Percentiles rank a stretch among this genome's conserved stretches.
phyloP scores from a whole-genome alignment of 2,329 filamentous ascomycete genomes.

The Hypoxylon rubiginosum region DNA sequence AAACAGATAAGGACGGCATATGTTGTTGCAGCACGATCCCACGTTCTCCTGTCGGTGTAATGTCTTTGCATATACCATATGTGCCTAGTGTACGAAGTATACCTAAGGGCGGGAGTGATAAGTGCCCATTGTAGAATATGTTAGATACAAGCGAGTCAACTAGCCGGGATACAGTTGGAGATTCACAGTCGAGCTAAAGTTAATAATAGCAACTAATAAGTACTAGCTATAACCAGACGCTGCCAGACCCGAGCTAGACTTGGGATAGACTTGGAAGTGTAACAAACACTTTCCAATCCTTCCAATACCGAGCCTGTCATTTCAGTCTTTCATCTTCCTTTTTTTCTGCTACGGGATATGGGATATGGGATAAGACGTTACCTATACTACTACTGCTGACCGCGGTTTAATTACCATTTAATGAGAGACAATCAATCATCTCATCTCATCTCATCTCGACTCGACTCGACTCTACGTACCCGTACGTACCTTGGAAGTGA shows the following conservation, averaged over 20 bases:
- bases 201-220: constrained; percentile 15
- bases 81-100: neutral
- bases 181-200: constrained; percentile 22
- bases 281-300: constrained; percentile 3
- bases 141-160: neutral
- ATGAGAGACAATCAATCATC: constrained; percentile 30
- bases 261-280: neutral
- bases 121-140: neutral
- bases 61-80: neutral
- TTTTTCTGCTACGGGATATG: neutral
- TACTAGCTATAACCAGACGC: neutral
- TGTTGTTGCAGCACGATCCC: neutral
- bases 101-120: neutral
- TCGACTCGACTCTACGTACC: too few relatives aligned
- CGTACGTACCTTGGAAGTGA: neutral
- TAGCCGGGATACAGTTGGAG: constrained; percentile 1
- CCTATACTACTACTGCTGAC: constrained; percentile 3
- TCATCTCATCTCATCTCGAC: neutral
- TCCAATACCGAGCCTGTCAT: constrained; percentile 1
- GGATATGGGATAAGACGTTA: neutral
- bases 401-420: constrained; percentile 22
- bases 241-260: neutral
- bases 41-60: neutral
- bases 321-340: neutral
- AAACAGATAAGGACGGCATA: neutral